Percentiles rank a stretch among this genome's conserved stretches.
phyloP scores from a whole-genome alignment of 495 filamentous ascomycete species.

The Lasiosphaeris hirsuta region DNA sequence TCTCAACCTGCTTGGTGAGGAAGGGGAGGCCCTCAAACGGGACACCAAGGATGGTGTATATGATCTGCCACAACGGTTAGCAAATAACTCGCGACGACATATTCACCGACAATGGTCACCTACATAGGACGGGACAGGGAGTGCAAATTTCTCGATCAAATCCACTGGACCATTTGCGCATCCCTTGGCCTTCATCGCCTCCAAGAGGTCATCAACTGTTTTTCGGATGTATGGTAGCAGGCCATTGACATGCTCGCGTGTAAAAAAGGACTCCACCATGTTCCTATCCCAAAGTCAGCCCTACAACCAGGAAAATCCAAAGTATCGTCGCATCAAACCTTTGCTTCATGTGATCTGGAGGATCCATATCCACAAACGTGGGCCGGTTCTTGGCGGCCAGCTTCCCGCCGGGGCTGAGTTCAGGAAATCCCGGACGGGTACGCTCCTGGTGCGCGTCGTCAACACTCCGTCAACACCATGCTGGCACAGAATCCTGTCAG shows the following conservation, averaged over 20 bases:
- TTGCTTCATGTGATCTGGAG: constrained; percentile 42
- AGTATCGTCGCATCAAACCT: not conserved
- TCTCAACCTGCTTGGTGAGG: constrained; percentile 39
- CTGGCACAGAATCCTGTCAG: not conserved
- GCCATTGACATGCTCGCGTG: constrained; percentile 32
- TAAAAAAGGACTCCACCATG: constrained; percentile 44
- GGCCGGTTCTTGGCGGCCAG: constrained; percentile 40
- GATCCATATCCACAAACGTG: constrained; percentile 51
- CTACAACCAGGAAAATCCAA: no score
- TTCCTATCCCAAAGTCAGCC: constrained; percentile 12
- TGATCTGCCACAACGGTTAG: constrained; percentile 33
- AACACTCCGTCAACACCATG: not conserved
- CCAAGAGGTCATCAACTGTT: constrained; percentile 39
- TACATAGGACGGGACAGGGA: constrained; percentile 44
- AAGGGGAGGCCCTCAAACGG: constrained; percentile 45
- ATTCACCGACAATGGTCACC: not conserved
- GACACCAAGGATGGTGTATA: constrained; percentile 47
- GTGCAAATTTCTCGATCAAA: constrained; percentile 41
- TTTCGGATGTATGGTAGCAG: constrained; percentile 42
- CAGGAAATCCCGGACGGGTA: constrained; percentile 42
- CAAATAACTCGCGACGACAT: no score
- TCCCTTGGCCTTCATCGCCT: constrained; percentile 31
- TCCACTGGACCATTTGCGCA: constrained; percentile 35
- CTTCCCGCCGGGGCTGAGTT: constrained; percentile 40
- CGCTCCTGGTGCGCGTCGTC: constrained; percentile 27